A percentile compares a stretch with the other conserved stretches of the same genome.
phyloP scores from a whole-genome alignment of 2,329 filamentous ascomycete species.

The Alternaria brassicae region DNA sequence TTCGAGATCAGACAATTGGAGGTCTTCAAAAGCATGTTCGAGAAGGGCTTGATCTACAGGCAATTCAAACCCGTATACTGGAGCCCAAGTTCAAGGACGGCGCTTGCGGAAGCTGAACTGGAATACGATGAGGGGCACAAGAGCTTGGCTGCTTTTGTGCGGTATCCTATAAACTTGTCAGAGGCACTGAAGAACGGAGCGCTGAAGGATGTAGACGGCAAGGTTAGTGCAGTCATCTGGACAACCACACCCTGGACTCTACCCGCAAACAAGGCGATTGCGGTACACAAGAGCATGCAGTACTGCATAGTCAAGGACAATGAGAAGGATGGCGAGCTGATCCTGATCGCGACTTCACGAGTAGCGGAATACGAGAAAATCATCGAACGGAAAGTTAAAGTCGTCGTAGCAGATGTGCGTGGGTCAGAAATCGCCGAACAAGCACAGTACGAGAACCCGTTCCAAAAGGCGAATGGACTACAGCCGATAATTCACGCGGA shows the following conservation, averaged over 20 bases:
- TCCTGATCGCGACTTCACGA: constrained; percentile 76
- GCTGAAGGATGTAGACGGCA: constrained; percentile 30
- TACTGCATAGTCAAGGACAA: constrained; percentile 70
- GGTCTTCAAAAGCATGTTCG: constrained; percentile 78
- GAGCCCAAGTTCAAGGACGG: constrained; percentile 80
- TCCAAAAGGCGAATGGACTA: constrained; percentile 65
- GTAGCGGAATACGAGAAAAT: constrained; percentile 60
- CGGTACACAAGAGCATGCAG: constrained; percentile 74
- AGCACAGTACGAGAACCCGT: constrained; percentile 72
- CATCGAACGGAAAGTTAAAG: constrained; percentile 46
- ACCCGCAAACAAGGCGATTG: constrained; percentile 89
- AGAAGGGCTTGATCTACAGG: constrained; percentile 73
- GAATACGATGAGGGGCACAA: constrained; percentile 80
- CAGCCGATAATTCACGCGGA: constrained; percentile 82
- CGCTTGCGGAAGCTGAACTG: constrained; percentile 82
- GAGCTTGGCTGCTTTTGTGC: constrained; percentile 78
- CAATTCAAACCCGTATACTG: constrained; percentile 86
- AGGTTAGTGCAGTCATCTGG: constrained; percentile 87
- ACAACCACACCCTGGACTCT: constrained; percentile 98
- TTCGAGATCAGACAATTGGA: constrained; percentile 79
- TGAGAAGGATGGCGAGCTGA: constrained; percentile 56
- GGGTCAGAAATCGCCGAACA: constrained; percentile 70
- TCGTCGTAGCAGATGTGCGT: constrained; percentile 64
- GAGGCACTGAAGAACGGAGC: constrained; percentile 52
- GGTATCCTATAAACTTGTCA: constrained; percentile 70